Conservation (phyloP, 306 rosid genomes). For the Rosa chinensis region DNA sequence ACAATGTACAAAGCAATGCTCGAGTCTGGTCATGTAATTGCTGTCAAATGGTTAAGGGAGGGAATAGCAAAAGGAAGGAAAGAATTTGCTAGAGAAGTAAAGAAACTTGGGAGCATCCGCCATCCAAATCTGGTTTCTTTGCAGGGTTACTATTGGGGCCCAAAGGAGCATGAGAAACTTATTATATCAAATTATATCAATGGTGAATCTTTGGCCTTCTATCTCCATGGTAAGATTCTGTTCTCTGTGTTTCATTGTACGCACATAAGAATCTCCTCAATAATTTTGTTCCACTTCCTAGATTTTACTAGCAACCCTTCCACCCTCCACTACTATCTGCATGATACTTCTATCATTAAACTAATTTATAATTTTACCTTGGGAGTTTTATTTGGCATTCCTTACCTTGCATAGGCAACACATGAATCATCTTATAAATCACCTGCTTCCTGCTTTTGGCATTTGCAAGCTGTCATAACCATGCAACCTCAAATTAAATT, state of each 20-base stretch:
- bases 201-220: conserved; percentile 63
- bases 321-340: background rate
- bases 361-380: background rate
- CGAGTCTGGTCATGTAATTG: conserved; percentile 59
- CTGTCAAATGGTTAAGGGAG: conserved; percentile 73
- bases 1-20: conserved; percentile 72
- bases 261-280: background rate
- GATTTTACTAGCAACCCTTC: background rate
- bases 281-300: background rate
- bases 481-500: background rate
- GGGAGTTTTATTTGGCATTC: background rate
- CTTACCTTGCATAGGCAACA: background rate
- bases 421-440: background rate
- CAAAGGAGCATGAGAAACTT: conserved; percentile 69
- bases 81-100: conserved; percentile 71
- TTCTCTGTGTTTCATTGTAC: conserved; percentile 8
- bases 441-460: background rate
- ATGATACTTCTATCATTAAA: background rate
- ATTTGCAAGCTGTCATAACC: background rate
- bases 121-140: conserved; percentile 71
- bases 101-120: conserved; percentile 74
- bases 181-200: conserved; percentile 61
- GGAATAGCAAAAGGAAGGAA: conserved; percentile 79
- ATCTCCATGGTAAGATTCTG: conserved; percentile 60
- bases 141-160: conserved; percentile 73